Evolutionary conservation across 306 rosid species (phyloP).

Genomic region (Cercis canadensis): DNA sequence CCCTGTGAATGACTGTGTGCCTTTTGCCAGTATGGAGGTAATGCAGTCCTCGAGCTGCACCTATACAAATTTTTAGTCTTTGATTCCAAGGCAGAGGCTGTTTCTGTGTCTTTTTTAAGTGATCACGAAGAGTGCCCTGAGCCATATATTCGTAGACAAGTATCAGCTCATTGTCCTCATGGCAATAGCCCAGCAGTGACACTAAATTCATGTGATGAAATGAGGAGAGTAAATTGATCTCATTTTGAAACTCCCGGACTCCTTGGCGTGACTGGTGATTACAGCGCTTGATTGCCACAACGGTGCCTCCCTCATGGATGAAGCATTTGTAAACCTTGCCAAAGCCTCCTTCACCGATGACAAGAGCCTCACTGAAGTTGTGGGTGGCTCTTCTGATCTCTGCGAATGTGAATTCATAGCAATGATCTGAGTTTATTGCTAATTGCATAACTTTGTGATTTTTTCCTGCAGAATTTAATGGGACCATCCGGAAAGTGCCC

Average conservation of each 20-base stretch:
- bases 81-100: slow-evolving; percentile 48
- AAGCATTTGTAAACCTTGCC: slow-evolving; percentile 57
- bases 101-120: slow-evolving; percentile 43
- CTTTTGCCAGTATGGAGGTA: slow-evolving; percentile 55
- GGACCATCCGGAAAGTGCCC: not conserved
- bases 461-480: not conserved
- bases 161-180: slow-evolving; percentile 49
- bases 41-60: slow-evolving; percentile 63
- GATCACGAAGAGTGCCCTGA: slow-evolving; percentile 55
- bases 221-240: slow-evolving; percentile 44
- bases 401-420: slow-evolving; percentile 42
- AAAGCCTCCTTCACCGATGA: slow-evolving; percentile 58
- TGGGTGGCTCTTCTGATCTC: slow-evolving; percentile 48
- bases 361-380: slow-evolving; percentile 44
- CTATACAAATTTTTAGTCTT: slow-evolving; percentile 52
- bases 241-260: slow-evolving; percentile 47
- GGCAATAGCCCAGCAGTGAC: slow-evolving; percentile 50
- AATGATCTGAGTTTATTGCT: slow-evolving; percentile 27
- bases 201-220: slow-evolving; percentile 49
- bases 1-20: slow-evolving; percentile 56
- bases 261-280: slow-evolving; percentile 51
- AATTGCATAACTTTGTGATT: slow-evolving; percentile 24
- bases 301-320: slow-evolving; percentile 36
- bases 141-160: slow-evolving; percentile 60
- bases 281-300: slow-evolving; percentile 51